phyloP scores from a whole-genome alignment of 768 basidiomycete genomes.

The Pleurotus salmoneostramineus region DNA sequence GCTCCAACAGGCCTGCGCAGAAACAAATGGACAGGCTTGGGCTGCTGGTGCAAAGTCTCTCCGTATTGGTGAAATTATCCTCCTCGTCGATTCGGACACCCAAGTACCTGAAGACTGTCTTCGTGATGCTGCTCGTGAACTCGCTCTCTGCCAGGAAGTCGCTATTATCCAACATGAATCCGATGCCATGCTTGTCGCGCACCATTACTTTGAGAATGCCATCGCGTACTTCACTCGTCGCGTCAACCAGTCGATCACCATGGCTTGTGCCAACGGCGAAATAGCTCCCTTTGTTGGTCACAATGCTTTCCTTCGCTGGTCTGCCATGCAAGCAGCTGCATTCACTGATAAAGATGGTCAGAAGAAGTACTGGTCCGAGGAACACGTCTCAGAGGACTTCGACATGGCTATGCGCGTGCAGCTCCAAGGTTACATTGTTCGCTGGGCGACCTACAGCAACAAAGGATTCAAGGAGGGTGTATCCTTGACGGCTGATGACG shows the following conservation, averaged over 20 bases:
- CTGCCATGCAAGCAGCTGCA: constrained; percentile 80
- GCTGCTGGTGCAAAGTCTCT: constrained; percentile 71
- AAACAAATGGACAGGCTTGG: constrained; percentile 68
- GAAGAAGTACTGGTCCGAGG: constrained; percentile 71
- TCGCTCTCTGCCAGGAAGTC: constrained; percentile 72
- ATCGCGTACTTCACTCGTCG: constrained; percentile 88
- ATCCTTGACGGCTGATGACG: constrained; percentile 81
- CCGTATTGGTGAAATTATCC: constrained; percentile 73
- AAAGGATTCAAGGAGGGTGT: constrained; percentile 91
- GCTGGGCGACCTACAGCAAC: constrained; percentile 82
- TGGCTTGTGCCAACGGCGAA: constrained; percentile 77
- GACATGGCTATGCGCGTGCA: constrained; percentile 71
- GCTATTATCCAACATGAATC: constrained; percentile 91
- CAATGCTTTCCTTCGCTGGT: constrained; percentile 86
- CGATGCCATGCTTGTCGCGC: constrained; percentile 85
- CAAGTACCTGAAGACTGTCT: constrained; percentile 85
- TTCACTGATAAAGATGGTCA: constrained; percentile 65
- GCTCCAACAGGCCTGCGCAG: constrained; percentile 69
- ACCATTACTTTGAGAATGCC: constrained; percentile 89
- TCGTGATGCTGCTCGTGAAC: constrained; percentile 84
- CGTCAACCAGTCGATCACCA: constrained; percentile 79
- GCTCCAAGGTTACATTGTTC: constrained; percentile 66
- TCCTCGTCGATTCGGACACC: constrained; percentile 80
- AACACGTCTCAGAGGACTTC: constrained; percentile 80
- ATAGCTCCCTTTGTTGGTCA: constrained; percentile 84